Percentiles rank a stretch among this genome's conserved stretches.
These are phyloP conservation scores for Jaminaea rosea DNA, from an alignment of 1,284 basidiomycete genomes.

Conservation along the genomic window DNA sequence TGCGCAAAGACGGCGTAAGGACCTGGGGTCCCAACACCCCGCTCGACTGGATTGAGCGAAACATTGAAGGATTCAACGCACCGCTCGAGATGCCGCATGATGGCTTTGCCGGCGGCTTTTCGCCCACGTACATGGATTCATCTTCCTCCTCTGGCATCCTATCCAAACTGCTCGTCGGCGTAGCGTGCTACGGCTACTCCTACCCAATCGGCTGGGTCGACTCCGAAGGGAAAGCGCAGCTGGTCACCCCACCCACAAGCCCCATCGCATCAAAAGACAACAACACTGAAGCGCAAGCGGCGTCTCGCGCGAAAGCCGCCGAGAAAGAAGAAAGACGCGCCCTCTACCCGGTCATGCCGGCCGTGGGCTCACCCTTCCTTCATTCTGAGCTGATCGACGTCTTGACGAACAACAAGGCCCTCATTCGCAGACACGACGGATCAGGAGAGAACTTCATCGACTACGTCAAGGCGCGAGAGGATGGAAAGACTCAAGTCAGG, in stretches of 20 bases:
- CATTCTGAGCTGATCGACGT: slow-evolving; percentile 3
- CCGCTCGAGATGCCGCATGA: no score
- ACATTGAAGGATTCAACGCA: slow-evolving; percentile 3
- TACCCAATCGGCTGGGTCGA: not conserved
- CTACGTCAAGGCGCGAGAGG: slow-evolving; percentile 3
- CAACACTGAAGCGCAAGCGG: slow-evolving; percentile 4
- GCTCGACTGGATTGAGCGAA: slow-evolving; percentile 16
- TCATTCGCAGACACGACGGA: slow-evolving; percentile 6
- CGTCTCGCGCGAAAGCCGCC: slow-evolving; percentile 5
- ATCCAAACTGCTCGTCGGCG: not conserved
- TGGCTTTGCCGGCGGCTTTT: no score
- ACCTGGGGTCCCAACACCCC: slow-evolving; percentile 23
- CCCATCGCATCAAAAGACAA: slow-evolving; percentile 8
- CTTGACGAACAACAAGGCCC: slow-evolving; percentile 3
- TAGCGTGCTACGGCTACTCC: not conserved
- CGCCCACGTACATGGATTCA: no score
- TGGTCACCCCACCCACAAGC: not conserved
- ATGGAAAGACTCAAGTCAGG: not conserved
- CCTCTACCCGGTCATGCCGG: slow-evolving; percentile 1
- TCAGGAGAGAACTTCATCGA: slow-evolving; percentile 6
- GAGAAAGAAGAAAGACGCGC: slow-evolving; percentile 5
- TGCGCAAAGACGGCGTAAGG: slow-evolving; percentile 15
- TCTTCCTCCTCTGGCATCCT: no score
- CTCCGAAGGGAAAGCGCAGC: not conserved
- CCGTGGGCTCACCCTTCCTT: slow-evolving; percentile 2